Percentiles rank a stretch among this genome's conserved stretches.
Evolutionary conservation across 2,329 filamentous ascomycete genomes (phyloP).

Genomic region (Diaporthe sp.): DNA sequence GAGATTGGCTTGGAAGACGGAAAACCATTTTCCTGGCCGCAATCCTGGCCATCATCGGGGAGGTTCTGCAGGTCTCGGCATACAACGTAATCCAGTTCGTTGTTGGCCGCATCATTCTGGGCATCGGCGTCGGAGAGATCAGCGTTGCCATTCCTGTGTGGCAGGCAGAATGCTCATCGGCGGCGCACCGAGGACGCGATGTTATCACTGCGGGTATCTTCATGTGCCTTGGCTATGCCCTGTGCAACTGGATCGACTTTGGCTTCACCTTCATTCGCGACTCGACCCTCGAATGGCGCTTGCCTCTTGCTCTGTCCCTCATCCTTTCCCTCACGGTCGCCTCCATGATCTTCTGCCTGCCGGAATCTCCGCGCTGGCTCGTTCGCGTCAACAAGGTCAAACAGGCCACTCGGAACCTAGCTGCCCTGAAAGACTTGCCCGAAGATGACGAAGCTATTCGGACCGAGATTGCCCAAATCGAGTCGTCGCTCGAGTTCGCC

Average conservation of each 20-base stretch:
- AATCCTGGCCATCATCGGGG: constrained; percentile 64
- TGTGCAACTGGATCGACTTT: constrained; percentile 43
- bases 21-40: constrained; percentile 63
- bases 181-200: constrained; percentile 43
- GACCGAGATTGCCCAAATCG: constrained; percentile 38
- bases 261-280: constrained; percentile 40
- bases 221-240: constrained; percentile 40
- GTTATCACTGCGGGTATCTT: constrained; percentile 44
- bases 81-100: constrained; percentile 63
- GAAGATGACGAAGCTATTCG: constrained; percentile 35
- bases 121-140: constrained; percentile 59
- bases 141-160: constrained; percentile 60
- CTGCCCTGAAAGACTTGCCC: constrained; percentile 37
- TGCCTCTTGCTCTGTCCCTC: constrained; percentile 38
- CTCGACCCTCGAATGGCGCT: constrained; percentile 41
- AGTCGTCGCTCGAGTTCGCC: constrained; percentile 49
- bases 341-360: constrained; percentile 36
- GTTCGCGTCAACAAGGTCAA: constrained; percentile 35
- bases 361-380: constrained; percentile 42
- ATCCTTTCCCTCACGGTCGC: constrained; percentile 38
- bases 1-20: constrained; percentile 64
- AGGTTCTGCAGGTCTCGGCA: constrained; percentile 60
- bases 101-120: constrained; percentile 65
- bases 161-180: constrained; percentile 45
- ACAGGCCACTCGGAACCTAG: constrained; percentile 37